These are phyloP conservation scores for Lagenaria siceraria DNA, from an alignment of 306 rosid genomes.

Conservation along the genomic window DNA sequence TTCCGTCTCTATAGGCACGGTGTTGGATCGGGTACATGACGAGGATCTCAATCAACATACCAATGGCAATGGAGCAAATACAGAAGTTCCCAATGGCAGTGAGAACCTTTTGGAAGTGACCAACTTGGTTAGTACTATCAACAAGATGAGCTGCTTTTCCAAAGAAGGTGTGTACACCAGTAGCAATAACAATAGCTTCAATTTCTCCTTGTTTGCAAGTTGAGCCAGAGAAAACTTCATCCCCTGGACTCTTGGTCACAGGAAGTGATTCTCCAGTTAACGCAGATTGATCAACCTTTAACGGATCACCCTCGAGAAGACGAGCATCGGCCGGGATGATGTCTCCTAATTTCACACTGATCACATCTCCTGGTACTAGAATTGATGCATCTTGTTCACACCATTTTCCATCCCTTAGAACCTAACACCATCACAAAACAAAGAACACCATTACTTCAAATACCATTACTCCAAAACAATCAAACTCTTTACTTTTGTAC, in stretches of 20 bases:
- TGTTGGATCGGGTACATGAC: conserved; percentile 97
- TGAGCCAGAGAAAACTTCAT: conserved; percentile 95
- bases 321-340: conserved; percentile 99
- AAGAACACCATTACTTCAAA: too few species aligned
- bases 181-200: conserved; percentile 95
- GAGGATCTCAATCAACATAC: conserved; percentile 73
- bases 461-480: too few species aligned
- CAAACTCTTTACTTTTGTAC: background rate
- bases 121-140: conserved; percentile 96
- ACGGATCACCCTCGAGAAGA: conserved; percentile 95
- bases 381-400: conserved; percentile 78
- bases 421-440: conserved; percentile 15
- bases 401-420: conserved; percentile 96
- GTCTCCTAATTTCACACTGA: conserved; percentile 87
- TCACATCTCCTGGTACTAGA: conserved; percentile 92
- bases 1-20: conserved; percentile 73
- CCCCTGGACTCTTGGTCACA: conserved; percentile 77
- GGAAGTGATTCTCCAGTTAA: conserved; percentile 99
- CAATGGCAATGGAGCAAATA: conserved; percentile 85
- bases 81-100: conserved; percentile 95
- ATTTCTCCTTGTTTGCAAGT: conserved; percentile 98
- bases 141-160: conserved; percentile 99
- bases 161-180: conserved; percentile 95
- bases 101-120: conserved; percentile 97
- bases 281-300: conserved; percentile 91